Evolutionary conservation across 202 grass and related monocot genomes (phyloP).

Genomic region (Setaria italica): DNA sequence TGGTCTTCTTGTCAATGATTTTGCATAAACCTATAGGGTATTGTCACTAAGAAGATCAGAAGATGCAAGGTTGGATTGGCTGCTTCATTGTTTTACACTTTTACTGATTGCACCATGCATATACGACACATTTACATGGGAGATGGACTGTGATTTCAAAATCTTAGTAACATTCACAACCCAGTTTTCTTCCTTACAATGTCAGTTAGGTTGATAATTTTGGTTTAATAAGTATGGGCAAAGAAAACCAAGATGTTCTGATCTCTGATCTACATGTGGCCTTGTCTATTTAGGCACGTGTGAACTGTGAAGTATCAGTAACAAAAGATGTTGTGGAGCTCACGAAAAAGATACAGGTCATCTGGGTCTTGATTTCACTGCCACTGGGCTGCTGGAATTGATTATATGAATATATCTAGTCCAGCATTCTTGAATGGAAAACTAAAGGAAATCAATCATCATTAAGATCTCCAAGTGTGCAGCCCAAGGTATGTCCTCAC

Average conservation of each 20-base stretch:
- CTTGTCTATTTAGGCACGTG: slow-evolving; percentile 3
- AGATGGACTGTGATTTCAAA: background rate
- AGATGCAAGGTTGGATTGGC: background rate
- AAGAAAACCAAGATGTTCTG: background rate
- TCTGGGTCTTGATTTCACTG: background rate
- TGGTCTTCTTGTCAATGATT: background rate
- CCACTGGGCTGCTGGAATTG: background rate
- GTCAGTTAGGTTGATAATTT: background rate
- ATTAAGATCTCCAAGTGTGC: slow-evolving; percentile 5
- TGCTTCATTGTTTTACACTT: background rate
- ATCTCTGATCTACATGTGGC: background rate
- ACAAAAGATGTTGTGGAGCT: slow-evolving; percentile 1
- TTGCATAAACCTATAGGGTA: background rate
- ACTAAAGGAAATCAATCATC: slow-evolving; percentile 14
- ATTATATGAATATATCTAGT: background rate
- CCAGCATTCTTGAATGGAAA: slow-evolving; percentile 18
- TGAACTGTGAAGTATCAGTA: background rate
- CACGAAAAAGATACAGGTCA: background rate
- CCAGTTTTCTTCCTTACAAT: slow-evolving; percentile 15
- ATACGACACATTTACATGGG: slow-evolving; percentile 20
- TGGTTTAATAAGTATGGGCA: background rate
- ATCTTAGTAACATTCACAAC: slow-evolving; percentile 10
- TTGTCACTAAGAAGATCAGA: slow-evolving; percentile 14
- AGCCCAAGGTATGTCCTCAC: slow-evolving; percentile 2
- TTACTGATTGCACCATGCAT: background rate